Conservation (phyloP, 768 basidiomycete species). For the Xerocomus spinulosus region DNA sequence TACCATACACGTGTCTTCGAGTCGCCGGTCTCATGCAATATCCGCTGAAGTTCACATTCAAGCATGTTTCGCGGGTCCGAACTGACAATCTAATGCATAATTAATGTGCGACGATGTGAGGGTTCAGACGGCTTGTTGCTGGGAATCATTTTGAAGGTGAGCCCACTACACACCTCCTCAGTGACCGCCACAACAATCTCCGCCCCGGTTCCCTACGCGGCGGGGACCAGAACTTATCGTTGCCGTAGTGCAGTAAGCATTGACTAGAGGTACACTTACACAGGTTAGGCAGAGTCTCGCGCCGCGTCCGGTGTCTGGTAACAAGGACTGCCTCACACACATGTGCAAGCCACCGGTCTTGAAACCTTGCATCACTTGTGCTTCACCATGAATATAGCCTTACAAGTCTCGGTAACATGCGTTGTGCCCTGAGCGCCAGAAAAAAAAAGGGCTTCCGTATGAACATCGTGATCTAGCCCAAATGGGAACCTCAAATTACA, state of each 20-base stretch:
- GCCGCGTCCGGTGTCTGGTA: constrained; percentile 10
- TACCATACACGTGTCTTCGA: constrained; percentile 14
- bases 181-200: constrained; percentile 25
- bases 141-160: neutral
- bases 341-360: constrained; percentile 17
- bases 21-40: constrained; percentile 11
- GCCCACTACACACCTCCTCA: neutral
- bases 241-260: constrained; percentile 8
- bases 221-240: constrained; percentile 3
- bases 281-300: neutral
- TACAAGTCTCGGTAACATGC: constrained; percentile 25
- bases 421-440: constrained; percentile 25
- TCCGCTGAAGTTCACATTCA: neutral
- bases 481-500: constrained; percentile 44
- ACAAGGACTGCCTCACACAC: constrained; percentile 19
- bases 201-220: constrained; percentile 17
- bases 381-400: constrained; percentile 29
- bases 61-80: constrained; percentile 21
- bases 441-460: constrained; percentile 19
- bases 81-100: constrained; percentile 1
- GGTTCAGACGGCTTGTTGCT: neutral
- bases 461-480: constrained; percentile 38
- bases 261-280: constrained; percentile 7
- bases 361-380: constrained; percentile 9
- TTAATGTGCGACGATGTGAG: constrained; percentile 12